These are phyloP conservation scores for Blumeria hordei DNA, from an alignment of 2,329 filamentous ascomycete genomes.

Conservation along the genomic window DNA sequence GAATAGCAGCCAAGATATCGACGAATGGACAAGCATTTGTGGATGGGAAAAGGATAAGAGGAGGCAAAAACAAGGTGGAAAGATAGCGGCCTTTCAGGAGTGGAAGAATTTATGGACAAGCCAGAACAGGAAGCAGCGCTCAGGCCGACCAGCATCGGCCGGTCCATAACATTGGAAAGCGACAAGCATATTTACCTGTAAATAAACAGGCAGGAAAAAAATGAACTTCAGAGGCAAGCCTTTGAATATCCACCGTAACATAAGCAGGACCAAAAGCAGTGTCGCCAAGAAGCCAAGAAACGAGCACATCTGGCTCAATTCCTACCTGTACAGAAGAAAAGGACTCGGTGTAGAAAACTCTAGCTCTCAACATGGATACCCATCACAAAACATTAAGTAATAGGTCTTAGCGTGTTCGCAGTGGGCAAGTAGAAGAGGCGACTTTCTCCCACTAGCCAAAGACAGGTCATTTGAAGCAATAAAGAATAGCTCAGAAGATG, in stretches of 20 bases:
- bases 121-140: not conserved
- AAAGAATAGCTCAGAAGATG: too few relatives aligned
- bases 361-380: not conserved
- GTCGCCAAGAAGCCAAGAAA: not conserved
- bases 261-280: not conserved
- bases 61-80: not conserved
- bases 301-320: constrained; percentile 1
- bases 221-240: not conserved
- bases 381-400: too few relatives aligned
- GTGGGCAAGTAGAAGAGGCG: too few relatives aligned
- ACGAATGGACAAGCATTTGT: not conserved
- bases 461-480: too few relatives aligned
- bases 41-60: not conserved
- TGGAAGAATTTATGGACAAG: not conserved
- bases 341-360: not conserved
- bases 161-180: not conserved
- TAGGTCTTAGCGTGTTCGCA: too few relatives aligned
- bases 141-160: not conserved
- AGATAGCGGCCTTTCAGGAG: not conserved
- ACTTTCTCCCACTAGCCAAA: too few relatives aligned
- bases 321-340: not conserved
- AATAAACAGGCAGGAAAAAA: not conserved
- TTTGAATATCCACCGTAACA: not conserved
- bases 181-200: not conserved
- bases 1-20: not conserved